A percentile compares a stretch with the other conserved stretches of the same genome.
Conservation (phyloP, 2,329 filamentous ascomycete species). For the Sporothrix pallida region DNA sequence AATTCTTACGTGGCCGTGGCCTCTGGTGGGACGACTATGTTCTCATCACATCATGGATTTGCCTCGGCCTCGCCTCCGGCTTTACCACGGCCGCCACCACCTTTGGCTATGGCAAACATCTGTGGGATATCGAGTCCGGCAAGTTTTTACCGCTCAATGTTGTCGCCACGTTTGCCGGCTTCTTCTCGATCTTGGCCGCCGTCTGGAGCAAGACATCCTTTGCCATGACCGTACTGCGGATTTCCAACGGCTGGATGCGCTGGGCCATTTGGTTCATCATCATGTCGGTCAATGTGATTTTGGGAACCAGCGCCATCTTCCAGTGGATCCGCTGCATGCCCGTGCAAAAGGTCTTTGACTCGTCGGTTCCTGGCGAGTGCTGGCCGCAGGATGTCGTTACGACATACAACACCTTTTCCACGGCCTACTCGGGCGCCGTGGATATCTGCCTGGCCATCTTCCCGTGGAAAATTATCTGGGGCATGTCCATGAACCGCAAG, state of each 20-base stretch:
- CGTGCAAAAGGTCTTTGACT: slow-evolving; percentile 43
- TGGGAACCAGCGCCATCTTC: slow-evolving; percentile 41
- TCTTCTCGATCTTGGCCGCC: slow-evolving; percentile 44
- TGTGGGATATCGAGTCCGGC: slow-evolving; percentile 37
- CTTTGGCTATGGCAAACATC: slow-evolving; percentile 40
- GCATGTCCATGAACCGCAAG: slow-evolving; percentile 48
- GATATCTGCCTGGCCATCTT: slow-evolving; percentile 44
- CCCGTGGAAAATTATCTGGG: slow-evolving; percentile 51
- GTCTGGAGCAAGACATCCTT: slow-evolving; percentile 49
- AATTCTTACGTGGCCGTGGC: slow-evolving; percentile 40
- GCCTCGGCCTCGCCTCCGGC: slow-evolving; percentile 35
- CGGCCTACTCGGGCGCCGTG: slow-evolving; percentile 39
- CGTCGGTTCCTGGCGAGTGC: slow-evolving; percentile 41
- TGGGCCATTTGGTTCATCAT: slow-evolving; percentile 44
- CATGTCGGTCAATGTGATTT: slow-evolving; percentile 43
- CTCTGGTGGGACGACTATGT: slow-evolving; percentile 44
- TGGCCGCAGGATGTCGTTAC: slow-evolving; percentile 44
- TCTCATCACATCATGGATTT: slow-evolving; percentile 41
- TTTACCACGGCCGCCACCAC: slow-evolving; percentile 36
- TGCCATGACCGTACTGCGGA: slow-evolving; percentile 47
- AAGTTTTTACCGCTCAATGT: slow-evolving; percentile 36
- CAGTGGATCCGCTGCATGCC: slow-evolving; percentile 45
- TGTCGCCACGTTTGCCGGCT: slow-evolving; percentile 38
- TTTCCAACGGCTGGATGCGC: slow-evolving; percentile 42
- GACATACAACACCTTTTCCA: slow-evolving; percentile 43